phyloP scores from a whole-genome alignment of 139 green algal genomes.

The Chlorella sp. region DNA sequence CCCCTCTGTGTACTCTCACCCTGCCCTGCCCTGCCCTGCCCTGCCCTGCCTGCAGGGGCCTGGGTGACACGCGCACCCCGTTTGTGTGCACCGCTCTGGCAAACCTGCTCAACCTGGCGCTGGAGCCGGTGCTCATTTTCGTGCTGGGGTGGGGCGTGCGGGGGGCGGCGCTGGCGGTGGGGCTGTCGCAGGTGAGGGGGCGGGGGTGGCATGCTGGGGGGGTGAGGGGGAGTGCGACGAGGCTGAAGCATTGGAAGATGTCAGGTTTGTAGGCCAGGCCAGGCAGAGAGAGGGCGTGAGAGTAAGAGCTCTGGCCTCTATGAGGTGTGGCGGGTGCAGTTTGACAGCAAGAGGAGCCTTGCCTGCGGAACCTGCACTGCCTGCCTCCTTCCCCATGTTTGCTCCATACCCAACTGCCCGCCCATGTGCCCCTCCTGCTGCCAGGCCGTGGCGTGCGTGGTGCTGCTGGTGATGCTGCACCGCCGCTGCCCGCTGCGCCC shows the following conservation, averaged over 20 bases:
- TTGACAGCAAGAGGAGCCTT: not conserved
- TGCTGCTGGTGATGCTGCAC: slow-evolving; percentile 44
- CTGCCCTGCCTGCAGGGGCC: not conserved
- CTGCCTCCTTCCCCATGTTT: not conserved
- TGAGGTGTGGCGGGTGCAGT: not conserved
- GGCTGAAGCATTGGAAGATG: too few relatives aligned
- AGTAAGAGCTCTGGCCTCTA: not conserved
- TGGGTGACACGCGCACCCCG: slow-evolving; percentile 43
- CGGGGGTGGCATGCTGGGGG: too few relatives aligned
- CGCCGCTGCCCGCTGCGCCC: slow-evolving; percentile 32
- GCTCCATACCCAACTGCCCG: not conserved
- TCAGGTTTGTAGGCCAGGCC: too few relatives aligned
- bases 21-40: not conserved
- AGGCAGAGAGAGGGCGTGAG: too few relatives aligned
- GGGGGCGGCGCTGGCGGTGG: slow-evolving; percentile 77
- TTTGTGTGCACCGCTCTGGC: slow-evolving; percentile 50
- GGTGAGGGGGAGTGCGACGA: not conserved
- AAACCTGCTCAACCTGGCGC: slow-evolving; percentile 52
- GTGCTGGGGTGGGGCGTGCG: slow-evolving; percentile 58
- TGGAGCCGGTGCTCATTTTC: slow-evolving; percentile 81
- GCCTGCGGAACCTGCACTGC: not conserved
- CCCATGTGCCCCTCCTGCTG: not conserved
- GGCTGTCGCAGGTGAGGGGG: slow-evolving; percentile 59
- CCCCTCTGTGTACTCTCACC: not conserved
- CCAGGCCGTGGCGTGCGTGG: slow-evolving; percentile 43